These are phyloP conservation scores for Calonectria pteridis DNA, from an alignment of 2,329 filamentous ascomycete genomes.

Conservation along the genomic window DNA sequence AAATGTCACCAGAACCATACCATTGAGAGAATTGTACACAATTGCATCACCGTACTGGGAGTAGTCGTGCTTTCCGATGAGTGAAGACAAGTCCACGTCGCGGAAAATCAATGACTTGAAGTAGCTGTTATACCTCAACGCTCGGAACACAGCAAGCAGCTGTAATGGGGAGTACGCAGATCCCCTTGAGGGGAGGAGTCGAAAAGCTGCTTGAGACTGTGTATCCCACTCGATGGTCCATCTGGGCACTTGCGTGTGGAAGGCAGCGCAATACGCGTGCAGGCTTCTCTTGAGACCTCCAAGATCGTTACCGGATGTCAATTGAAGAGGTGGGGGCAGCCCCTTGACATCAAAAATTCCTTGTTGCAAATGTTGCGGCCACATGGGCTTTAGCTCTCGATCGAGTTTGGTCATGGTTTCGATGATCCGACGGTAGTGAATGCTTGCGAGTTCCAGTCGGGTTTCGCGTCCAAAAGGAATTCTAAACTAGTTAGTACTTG, in stretches of 20 bases:
- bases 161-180: constrained; percentile 62
- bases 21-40: constrained; percentile 65
- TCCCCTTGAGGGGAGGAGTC: constrained; percentile 59
- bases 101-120: constrained; percentile 70
- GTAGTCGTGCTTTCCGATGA: constrained; percentile 57
- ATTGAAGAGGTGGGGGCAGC: constrained; percentile 64
- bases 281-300: constrained; percentile 67
- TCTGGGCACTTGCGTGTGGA: constrained; percentile 61
- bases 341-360: constrained; percentile 66
- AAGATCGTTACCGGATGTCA: constrained; percentile 67
- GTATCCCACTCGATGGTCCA: constrained; percentile 64
- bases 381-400: constrained; percentile 68
- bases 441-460: constrained; percentile 65
- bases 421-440: constrained; percentile 66
- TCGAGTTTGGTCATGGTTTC: constrained; percentile 67
- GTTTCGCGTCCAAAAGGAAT: constrained; percentile 58
- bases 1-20: constrained; percentile 49
- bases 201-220: constrained; percentile 64
- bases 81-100: constrained; percentile 61
- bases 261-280: constrained; percentile 67
- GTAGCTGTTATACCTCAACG: constrained; percentile 70
- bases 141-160: constrained; percentile 68
- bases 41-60: constrained; percentile 59
- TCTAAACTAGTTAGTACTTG: constrained; percentile 43
- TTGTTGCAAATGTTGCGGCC: constrained; percentile 68